These are phyloP conservation scores for Trichoderma orchidacearum DNA, from an alignment of 495 filamentous ascomycete genomes.

Conservation along the genomic window DNA sequence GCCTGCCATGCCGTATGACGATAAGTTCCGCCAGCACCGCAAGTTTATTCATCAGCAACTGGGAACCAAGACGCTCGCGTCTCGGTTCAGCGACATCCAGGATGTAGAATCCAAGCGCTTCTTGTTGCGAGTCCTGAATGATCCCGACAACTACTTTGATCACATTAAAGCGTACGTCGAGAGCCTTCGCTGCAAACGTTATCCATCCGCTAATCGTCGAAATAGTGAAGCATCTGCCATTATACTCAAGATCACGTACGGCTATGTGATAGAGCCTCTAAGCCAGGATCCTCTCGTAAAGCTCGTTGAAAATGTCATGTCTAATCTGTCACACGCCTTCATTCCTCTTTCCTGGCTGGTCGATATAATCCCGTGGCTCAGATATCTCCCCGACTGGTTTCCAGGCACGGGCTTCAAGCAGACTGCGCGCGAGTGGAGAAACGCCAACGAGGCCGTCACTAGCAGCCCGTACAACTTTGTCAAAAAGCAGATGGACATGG, in stretches of 20 bases:
- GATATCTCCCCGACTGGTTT: conserved; percentile 30
- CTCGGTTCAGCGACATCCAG: conserved; percentile 22
- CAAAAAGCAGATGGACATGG: conserved; percentile 25
- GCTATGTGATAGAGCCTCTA: conserved; percentile 30
- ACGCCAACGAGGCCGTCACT: conserved; percentile 8
- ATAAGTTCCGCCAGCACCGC: neutral
- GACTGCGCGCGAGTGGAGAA: conserved; percentile 18
- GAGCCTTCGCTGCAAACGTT: neutral
- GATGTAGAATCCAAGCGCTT: conserved; percentile 27
- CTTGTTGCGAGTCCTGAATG: conserved; percentile 24
- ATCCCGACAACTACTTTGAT: conserved; percentile 18
- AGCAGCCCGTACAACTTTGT: conserved; percentile 31
- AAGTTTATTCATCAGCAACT: conserved; percentile 5
- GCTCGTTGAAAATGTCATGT: conserved; percentile 22
- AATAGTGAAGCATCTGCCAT: conserved; percentile 21
- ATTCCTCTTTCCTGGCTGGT: conserved; percentile 29
- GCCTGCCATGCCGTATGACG: neutral
- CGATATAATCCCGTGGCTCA: conserved; percentile 25
- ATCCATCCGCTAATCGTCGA: neutral
- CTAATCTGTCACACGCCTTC: conserved; percentile 20
- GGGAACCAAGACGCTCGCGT: conserved; percentile 16
- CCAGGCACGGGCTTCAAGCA: conserved; percentile 33
- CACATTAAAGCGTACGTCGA: conserved; percentile 24
- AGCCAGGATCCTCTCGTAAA: conserved; percentile 28
- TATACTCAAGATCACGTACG: conserved; percentile 35